Conservation (phyloP, 805 yeast species). For the Candida qinlingensis region DNA sequence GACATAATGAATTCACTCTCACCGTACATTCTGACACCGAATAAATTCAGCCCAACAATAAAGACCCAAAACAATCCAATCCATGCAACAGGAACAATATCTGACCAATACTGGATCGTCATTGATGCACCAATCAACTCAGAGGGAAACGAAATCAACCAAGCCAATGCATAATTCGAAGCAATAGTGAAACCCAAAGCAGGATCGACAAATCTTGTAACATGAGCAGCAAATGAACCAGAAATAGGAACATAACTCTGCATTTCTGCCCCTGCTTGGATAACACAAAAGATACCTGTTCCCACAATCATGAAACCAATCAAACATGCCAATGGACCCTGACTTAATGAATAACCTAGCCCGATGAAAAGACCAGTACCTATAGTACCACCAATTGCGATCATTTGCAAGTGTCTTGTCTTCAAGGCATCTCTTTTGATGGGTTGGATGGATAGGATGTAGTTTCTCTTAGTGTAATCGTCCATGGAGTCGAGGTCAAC, state of each 20-base stretch:
- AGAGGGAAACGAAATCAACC: constrained; percentile 52
- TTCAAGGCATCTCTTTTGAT: constrained; percentile 33
- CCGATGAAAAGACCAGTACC: constrained; percentile 72
- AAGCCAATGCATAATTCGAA: constrained; percentile 48
- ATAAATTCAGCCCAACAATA: constrained; percentile 42
- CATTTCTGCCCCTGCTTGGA: constrained; percentile 55
- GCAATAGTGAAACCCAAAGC: constrained; percentile 51
- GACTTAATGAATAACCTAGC: constrained; percentile 49
- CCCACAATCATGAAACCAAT: constrained; percentile 53
- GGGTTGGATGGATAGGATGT: constrained; percentile 32
- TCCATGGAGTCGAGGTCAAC: constrained; percentile 19
- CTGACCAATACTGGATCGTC: constrained; percentile 51
- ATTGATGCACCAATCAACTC: constrained; percentile 58
- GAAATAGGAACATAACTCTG: constrained; percentile 47
- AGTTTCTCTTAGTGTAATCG: constrained; percentile 21
- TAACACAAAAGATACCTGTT: constrained; percentile 52
- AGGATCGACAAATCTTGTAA: constrained; percentile 50
- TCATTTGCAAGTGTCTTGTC: constrained; percentile 57
- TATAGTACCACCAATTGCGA: constrained; percentile 67
- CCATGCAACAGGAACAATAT: constrained; percentile 50
- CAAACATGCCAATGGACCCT: constrained; percentile 64
- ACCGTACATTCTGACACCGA: constrained; percentile 51
- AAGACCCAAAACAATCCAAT: constrained; percentile 48
- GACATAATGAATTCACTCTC: constrained; percentile 48
- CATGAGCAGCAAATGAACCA: constrained; percentile 48